Conservation (phyloP, 345 rosid genomes). For the Salix brachista region DNA sequence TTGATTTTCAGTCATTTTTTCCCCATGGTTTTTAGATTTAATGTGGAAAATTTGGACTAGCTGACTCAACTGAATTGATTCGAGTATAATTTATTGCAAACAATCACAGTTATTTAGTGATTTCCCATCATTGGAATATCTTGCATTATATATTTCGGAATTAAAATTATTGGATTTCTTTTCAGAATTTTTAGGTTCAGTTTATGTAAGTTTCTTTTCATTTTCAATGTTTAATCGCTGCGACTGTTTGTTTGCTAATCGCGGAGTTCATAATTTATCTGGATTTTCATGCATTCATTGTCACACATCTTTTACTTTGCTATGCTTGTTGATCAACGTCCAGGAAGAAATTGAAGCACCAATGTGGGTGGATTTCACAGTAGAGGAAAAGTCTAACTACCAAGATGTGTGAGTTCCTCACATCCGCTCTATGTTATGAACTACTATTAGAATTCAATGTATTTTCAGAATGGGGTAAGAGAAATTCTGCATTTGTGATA, state of each 20-base stretch:
- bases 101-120: no score
- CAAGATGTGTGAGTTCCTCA: conserved; percentile 26
- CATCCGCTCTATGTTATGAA: not conserved
- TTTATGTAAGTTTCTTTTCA: not conserved
- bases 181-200: not conserved
- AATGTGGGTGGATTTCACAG: conserved; percentile 27
- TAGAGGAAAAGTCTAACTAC: conserved; percentile 17
- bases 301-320: not conserved
- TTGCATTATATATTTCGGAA: no score
- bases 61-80: not conserved
- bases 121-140: no score
- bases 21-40: not conserved
- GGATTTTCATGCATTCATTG: not conserved
- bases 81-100: not conserved
- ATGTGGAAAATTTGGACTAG: not conserved
- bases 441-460: not conserved
- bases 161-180: not conserved
- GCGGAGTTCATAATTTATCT: not conserved
- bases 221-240: not conserved
- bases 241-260: not conserved
- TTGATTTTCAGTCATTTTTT: not conserved
- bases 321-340: not conserved
- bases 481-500: not conserved
- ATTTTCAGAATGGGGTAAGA: not conserved
- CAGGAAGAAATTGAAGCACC: conserved; percentile 39